Percentiles rank a stretch among this genome's conserved stretches.
Evolutionary conservation across 2,329 filamentous ascomycete species (phyloP).

Genomic region (Orbilia brochopaga): DNA sequence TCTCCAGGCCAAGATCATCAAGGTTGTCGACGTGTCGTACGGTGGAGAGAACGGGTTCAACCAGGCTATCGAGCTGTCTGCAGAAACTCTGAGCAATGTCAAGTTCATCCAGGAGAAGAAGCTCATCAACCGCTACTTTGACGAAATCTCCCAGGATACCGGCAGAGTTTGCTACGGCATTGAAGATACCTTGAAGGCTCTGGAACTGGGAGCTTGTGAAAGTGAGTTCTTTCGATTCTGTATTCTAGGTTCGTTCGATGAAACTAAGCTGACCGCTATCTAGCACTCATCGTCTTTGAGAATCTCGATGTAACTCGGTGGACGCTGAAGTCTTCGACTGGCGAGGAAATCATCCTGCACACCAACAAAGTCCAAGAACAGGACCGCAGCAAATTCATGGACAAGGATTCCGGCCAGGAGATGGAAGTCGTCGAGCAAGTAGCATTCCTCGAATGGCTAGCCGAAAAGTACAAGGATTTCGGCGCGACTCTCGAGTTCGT

Average conservation of each 20-base stretch:
- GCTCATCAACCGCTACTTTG: constrained; percentile 97
- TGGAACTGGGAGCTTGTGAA: constrained; percentile 94
- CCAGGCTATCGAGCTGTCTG: constrained; percentile 93
- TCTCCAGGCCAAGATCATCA: constrained; percentile 93
- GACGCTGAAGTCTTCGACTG: constrained; percentile 79
- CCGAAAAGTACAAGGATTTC: constrained; percentile 97
- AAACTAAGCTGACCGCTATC: neutral
- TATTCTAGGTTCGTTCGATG: no score
- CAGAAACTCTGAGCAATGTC: constrained; percentile 96
- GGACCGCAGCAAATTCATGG: constrained; percentile 84
- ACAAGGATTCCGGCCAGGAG: constrained; percentile 93
- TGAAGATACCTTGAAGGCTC: constrained; percentile 93
- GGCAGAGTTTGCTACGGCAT: constrained; percentile 98
- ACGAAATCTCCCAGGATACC: constrained; percentile 97
- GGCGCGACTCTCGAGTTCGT: constrained; percentile 96
- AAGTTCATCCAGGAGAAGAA: constrained; percentile 99
- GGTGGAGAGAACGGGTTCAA: constrained; percentile 99
- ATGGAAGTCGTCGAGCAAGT: constrained; percentile 91
- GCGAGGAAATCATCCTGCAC: constrained; percentile 77
- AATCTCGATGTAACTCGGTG: constrained; percentile 94
- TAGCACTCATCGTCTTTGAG: constrained; percentile 86
- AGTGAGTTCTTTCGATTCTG: constrained; percentile 59
- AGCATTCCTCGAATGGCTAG: constrained; percentile 99
- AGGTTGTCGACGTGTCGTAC: constrained; percentile 98
- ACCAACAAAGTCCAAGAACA: constrained; percentile 85